Conservation (phyloP, 768 basidiomycete species). For the Russula olivacea region DNA sequence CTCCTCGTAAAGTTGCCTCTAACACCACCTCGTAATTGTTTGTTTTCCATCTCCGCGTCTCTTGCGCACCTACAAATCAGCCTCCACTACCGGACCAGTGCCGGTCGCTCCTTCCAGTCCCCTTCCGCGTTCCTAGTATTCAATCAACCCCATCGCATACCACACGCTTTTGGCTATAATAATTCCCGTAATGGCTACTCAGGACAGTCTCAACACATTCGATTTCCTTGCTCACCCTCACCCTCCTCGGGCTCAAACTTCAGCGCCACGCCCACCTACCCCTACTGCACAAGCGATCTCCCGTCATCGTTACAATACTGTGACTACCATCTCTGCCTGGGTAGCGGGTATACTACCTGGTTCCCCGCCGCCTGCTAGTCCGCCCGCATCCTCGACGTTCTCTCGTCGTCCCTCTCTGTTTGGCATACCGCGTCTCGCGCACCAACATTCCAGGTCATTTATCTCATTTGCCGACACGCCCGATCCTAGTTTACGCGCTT, state of each 20-base stretch:
- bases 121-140: neutral
- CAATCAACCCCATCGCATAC: neutral
- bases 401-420: conserved; percentile 29
- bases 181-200: neutral
- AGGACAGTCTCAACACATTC: conserved; percentile 12
- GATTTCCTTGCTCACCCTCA: conserved; percentile 32
- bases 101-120: neutral
- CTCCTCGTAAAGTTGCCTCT: neutral
- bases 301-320: conserved; percentile 37
- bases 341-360: conserved; percentile 63
- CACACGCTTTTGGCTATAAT: neutral
- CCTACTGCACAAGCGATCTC: conserved; percentile 22
- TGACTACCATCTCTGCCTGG: conserved; percentile 53
- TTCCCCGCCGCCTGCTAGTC: conserved; percentile 46
- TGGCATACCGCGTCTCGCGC: conserved; percentile 29
- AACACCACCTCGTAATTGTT: conserved; percentile 9
- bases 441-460: conserved; percentile 43
- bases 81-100: neutral
- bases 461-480: conserved; percentile 41
- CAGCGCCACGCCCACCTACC: conserved; percentile 29
- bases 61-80: neutral
- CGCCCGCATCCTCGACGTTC: conserved; percentile 29
- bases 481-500: conserved; percentile 47
- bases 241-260: conserved; percentile 30
- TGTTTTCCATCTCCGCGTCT: conserved; percentile 3